phyloP scores from a whole-genome alignment of 2,329 filamentous ascomycete genomes.

The Penicillium nordicum region DNA sequence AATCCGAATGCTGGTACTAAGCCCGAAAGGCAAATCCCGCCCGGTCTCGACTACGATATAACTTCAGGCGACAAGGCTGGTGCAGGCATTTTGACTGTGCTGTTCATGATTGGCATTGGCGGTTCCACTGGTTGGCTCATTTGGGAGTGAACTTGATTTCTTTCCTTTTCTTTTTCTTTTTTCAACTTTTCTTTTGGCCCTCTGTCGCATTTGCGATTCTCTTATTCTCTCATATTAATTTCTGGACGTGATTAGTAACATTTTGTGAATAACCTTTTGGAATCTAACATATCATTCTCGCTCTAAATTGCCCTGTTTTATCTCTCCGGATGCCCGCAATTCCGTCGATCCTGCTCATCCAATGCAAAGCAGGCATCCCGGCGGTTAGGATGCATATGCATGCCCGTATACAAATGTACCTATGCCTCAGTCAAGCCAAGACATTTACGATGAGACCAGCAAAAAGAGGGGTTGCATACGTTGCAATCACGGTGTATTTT shows the following conservation, averaged over 20 bases:
- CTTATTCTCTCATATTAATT: not conserved
- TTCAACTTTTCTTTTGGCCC: not conserved
- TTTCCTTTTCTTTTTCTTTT: not conserved
- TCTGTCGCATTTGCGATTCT: not conserved
- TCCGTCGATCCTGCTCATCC: not conserved
- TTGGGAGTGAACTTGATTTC: slow-evolving; percentile 24
- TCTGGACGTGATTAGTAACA: not conserved
- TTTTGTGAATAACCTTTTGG: slow-evolving; percentile 13
- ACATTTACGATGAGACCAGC: not conserved
- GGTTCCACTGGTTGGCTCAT: slow-evolving; percentile 39
- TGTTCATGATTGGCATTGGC: slow-evolving; percentile 35
- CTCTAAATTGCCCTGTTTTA: not conserved
- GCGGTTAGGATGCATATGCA: not conserved
- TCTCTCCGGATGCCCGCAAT: no score
- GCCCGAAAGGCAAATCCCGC: slow-evolving; percentile 10
- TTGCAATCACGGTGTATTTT: not conserved
- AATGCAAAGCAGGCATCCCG: not conserved
- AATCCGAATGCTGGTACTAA: slow-evolving; percentile 30
- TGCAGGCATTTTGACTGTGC: slow-evolving; percentile 42
- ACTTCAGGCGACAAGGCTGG: slow-evolving; percentile 41
- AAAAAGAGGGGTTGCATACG: slow-evolving; percentile 11
- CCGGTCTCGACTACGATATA: slow-evolving; percentile 19
- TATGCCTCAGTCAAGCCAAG: not conserved
- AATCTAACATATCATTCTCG: slow-evolving; percentile 6
- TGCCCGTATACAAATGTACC: not conserved